Base-by-base conservation (phyloP, 495 filamentous ascomycete species). In the Xanthoparmelia taractica region DNA sequence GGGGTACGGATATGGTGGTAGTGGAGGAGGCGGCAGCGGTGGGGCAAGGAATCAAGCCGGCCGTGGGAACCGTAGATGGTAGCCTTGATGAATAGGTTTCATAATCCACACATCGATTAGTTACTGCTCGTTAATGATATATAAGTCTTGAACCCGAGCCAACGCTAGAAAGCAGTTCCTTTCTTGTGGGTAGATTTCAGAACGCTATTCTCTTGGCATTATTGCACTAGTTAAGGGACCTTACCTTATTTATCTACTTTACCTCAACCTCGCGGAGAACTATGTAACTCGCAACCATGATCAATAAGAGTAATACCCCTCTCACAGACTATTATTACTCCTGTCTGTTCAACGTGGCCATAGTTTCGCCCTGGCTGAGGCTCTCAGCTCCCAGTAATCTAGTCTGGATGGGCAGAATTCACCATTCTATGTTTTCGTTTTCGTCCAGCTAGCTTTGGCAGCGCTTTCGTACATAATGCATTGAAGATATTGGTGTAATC, bases 1-100 rank as follows among this genome's bases (percentile, higher is more conserved):
- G 78, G 78, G 78, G 62, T 83, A 73, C 59, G 80, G 80, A 59
- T 79, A 75, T 58, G 78, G 76, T 57, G 76, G 76, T 56, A 76
- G 76, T 18, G 38, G 38, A 40, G 68, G 76, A 48, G 71, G 48
- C 29, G 76, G 76, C 45, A 76, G 76, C n/a, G 74, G 65, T 45
- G 68, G 76, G 41, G 69, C 63, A 54, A 77, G 78, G 41, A 76
- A 73, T 71, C 76, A 75, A 63, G 76, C 73, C 52, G 78, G 80
- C 25, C 54, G 66, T 31, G 63, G 65, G 29, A 62, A 64, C 27
- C 58, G 65, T 8, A 57, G 68, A 60, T 69, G 64, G 67, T 66
- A 62, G 38, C 50, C 33, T 45, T 13, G 27, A 38, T 12, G 5
- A 43, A 57, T 50, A 25, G 17, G 13, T 8, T 5, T 7, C 13